Base-by-base conservation (phyloP, 2,329 filamentous ascomycete species). In the Diaporthe ilicicola region DNA sequence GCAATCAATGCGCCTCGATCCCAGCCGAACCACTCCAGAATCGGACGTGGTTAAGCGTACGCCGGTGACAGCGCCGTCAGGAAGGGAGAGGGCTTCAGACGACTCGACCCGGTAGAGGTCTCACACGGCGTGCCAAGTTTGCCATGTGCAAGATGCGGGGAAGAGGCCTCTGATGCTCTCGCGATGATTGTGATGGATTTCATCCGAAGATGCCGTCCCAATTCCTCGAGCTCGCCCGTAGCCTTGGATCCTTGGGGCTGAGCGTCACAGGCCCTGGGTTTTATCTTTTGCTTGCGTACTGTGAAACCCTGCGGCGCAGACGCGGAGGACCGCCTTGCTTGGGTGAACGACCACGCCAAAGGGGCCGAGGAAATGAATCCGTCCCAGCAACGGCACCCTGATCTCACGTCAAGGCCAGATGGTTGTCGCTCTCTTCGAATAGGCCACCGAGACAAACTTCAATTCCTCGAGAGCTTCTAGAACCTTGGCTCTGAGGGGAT, bases 141-240 rank as follows among this genome's bases (percentile, higher is more conserved):
- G 32, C 34, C 44, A 24, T 48, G 13, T 37, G 19, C n/a, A 13
- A 17, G 13, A 19, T 64, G 44, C 59, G 44, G 59, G 44, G 59
- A 19, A 64, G 59, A 37, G 59, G 59, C 59, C 29, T 64, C 59
- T 64, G 19, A 42, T 39, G 6, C 29, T 29, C 6, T 50, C 42
- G 50, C 59, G 13, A 50, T 44, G n/a, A 29, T 50, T 29, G 50
- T 42, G 13, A 50, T 44, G n/a, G 44, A 64, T 50, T 64, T 64
- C 59, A 24, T 64, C 59, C 48, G 59, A 50, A 48, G 44, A 37
- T 64, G 44, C 22, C 59, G 59, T 64, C 59, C 50, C 59, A 64
- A 64, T 29, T 50, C 13, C 44, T 50, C 44, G 44, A 50, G 29
- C 59, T 64, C 29, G 44, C 44, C 59, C 42, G 29, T 12, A 42